Base-by-base conservation (phyloP, 2,329 filamentous ascomycete species). In the Trichophyton schoenleinii region DNA sequence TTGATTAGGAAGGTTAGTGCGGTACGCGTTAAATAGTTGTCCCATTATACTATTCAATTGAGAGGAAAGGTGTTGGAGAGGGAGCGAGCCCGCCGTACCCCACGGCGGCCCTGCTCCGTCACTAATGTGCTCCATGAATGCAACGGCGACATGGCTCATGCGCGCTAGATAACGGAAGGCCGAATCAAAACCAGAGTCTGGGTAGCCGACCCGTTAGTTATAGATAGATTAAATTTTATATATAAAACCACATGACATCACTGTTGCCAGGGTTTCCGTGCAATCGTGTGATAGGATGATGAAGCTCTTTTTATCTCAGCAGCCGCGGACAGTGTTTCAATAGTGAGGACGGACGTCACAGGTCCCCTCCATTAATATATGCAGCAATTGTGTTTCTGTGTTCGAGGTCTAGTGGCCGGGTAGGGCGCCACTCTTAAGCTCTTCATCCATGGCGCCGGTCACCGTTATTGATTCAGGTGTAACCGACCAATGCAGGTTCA, bases 391-490 rank as follows among this genome's bases (percentile, higher is more conserved):
- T 28, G 41, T 22, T 52, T 52, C 20, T 52, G 22, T 52, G 46
- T 52, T 52, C 15, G 46, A 52, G 22, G 5, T 52, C 46, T 13
- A 28, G 46, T 13, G 20, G 46, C 9, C n/a, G 44, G 44, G 8
- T 48, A 20, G 1, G 18, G 44, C 18, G 18, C 20, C 46, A 52
- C 25, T 22, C 46, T n/a, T 52, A 22, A 52, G 46, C 46, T 52
- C 22, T 52, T 28, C 20, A 28, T 3, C 46, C 20, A 52, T 52
- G 46, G 46, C 46, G 22, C 46, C 46, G 20, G 46, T 15, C 46
- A 28, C 46, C 46, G 46, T 52, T 52, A 52, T 52, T 52, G 46
- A 52, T 52, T 52, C 25, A 52, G 46, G 46, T 52, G 46, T 52
- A 52, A 52, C 46, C 25, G 46, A 22, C 46, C 46, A 52, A 52